These are phyloP conservation scores for Kalmanozyma brasiliensis DNA, from an alignment of 1,284 basidiomycete species.

Conservation along the genomic window DNA sequence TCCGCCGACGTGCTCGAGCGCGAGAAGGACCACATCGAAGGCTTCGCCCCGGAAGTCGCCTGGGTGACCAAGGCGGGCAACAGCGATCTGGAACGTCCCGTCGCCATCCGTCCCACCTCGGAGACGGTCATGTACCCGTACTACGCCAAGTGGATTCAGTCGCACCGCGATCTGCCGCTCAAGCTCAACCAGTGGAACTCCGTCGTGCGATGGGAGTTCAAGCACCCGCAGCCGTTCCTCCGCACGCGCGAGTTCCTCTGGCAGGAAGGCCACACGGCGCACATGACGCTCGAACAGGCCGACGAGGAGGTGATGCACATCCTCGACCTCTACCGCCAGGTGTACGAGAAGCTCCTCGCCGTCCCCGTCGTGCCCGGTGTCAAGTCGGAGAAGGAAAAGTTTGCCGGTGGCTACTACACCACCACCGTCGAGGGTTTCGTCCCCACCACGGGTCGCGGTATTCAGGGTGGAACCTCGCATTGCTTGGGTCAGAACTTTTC, in stretches of 20 bases:
- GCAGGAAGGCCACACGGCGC: slow-evolving; percentile 99
- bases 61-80: slow-evolving; percentile 97
- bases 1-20: slow-evolving; percentile 90
- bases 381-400: slow-evolving; percentile 99
- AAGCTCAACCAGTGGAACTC: slow-evolving; percentile 99
- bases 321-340: slow-evolving; percentile 91
- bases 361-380: slow-evolving; percentile 95
- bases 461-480: slow-evolving; percentile 97
- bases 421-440: slow-evolving; percentile 99
- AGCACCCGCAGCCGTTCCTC: slow-evolving; percentile 97
- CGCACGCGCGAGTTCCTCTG: slow-evolving; percentile 99
- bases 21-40: slow-evolving; percentile 98
- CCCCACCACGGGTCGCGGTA: slow-evolving; percentile 94
- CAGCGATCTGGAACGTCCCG: slow-evolving; percentile 94
- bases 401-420: slow-evolving; percentile 96
- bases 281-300: slow-evolving; percentile 87
- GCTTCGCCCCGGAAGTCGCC: slow-evolving; percentile 99
- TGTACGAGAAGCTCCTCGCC: slow-evolving; percentile 97
- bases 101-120: slow-evolving; percentile 96
- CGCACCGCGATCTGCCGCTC: slow-evolving; percentile 93
- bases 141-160: slow-evolving; percentile 98
- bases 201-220: slow-evolving; percentile 99
- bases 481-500: slow-evolving; percentile 99
- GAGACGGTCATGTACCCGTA: slow-evolving; percentile 98
- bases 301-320: slow-evolving; percentile 92